Conservation (phyloP, 352 stramenopile species). For the Globisporangium yorkense region DNA sequence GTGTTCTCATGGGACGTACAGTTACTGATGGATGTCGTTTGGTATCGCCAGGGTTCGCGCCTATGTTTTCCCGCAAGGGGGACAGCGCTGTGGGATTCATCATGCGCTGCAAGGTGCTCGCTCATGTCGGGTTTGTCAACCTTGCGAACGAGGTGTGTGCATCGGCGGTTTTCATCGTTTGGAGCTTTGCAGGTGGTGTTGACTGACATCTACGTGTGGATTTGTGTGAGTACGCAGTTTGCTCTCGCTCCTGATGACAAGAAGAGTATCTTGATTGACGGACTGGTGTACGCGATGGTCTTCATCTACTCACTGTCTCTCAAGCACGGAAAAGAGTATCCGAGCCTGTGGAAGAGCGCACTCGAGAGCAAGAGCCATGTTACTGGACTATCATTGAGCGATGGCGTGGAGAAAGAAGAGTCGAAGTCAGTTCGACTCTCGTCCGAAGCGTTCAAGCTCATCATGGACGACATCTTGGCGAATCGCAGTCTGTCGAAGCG, state of each 20-base stretch:
- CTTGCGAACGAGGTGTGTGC: conserved; percentile 44
- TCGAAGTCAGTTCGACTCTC: conserved; percentile 13
- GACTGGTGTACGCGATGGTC: conserved; percentile 43
- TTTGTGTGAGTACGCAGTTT: conserved; percentile 18
- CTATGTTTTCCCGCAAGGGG: conserved; percentile 46
- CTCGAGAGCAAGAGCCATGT: conserved; percentile 11
- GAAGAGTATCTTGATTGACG: conserved; percentile 44
- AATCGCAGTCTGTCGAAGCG: conserved; percentile 46
- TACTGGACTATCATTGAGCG: neutral
- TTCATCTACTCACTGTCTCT: conserved; percentile 37
- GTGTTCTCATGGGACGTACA: neutral
- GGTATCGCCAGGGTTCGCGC: conserved; percentile 21
- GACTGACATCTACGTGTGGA: neutral
- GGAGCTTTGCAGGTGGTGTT: too few relatives aligned
- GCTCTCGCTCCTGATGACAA: conserved; percentile 25
- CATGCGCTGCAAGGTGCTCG: conserved; percentile 34
- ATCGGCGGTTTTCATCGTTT: neutral
- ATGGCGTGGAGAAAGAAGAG: conserved; percentile 8
- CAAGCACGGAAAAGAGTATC: conserved; percentile 43
- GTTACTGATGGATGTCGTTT: conserved; percentile 1
- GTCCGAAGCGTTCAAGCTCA: conserved; percentile 27
- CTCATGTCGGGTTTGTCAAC: conserved; percentile 35
- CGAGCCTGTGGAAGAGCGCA: conserved; percentile 39
- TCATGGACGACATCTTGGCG: conserved; percentile 38
- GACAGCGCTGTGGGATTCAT: conserved; percentile 25